Percentiles rank a stretch among this genome's conserved stretches.
These are phyloP conservation scores for Prunus kanzakura DNA, from an alignment of 306 rosid genomes.

Conservation along the genomic window DNA sequence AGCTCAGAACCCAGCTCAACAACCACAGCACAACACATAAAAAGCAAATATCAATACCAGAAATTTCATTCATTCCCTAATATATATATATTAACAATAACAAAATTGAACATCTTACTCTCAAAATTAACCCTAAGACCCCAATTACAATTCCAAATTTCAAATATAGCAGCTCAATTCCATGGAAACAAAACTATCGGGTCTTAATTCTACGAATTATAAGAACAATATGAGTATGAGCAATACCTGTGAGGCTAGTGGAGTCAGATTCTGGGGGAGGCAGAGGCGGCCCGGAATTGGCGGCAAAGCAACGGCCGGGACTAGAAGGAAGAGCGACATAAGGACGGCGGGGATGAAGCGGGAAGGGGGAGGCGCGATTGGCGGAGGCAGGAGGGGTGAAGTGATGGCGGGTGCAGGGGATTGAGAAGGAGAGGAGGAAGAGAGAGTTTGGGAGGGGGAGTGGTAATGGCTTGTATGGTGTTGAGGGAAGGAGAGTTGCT, in stretches of 20 bases:
- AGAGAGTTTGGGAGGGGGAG: not conserved
- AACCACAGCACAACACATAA: too few species aligned
- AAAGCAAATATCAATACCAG: too few species aligned
- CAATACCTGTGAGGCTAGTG: constrained; percentile 35
- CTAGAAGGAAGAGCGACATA: constrained; percentile 23
- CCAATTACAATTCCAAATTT: not conserved
- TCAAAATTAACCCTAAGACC: not conserved
- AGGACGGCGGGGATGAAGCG: constrained; percentile 26
- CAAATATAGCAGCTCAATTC: not conserved
- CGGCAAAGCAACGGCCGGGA: constrained; percentile 42
- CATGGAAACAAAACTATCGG: not conserved
- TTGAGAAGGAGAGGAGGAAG: constrained; percentile 12
- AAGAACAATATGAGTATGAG: not conserved
- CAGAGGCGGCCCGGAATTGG: constrained; percentile 26
- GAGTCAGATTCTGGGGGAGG: constrained; percentile 51
- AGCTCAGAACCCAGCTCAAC: not conserved
- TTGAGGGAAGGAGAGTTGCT: constrained; percentile 13
- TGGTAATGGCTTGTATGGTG: not conserved
- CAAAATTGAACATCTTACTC: not conserved
- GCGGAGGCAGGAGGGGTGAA: not conserved
- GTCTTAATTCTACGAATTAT: not conserved
- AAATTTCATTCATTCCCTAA: not conserved
- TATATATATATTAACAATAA: not conserved
- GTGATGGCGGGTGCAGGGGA: constrained; percentile 7
- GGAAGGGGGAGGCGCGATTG: constrained; percentile 16